Conservation (phyloP, 768 basidiomycete species). For the Galerina sulciceps region DNA sequence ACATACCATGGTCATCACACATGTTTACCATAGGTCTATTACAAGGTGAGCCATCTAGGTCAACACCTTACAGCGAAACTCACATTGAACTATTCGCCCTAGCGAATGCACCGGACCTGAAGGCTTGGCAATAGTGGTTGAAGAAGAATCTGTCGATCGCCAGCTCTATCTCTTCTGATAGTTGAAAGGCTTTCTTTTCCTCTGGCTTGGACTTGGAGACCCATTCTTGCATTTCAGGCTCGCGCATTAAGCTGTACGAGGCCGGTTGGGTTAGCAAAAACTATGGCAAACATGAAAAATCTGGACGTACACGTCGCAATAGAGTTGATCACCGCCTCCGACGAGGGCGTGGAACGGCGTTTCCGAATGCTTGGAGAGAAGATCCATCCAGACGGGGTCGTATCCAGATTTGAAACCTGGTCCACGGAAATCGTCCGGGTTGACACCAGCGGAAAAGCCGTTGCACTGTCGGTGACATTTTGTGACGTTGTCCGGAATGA, state of each 20-base stretch:
- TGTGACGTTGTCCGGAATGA: neutral
- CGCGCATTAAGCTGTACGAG: slow-evolving; percentile 67
- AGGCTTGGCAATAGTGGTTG: slow-evolving; percentile 87
- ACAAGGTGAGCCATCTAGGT: neutral
- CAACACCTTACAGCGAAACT: slow-evolving; percentile 30
- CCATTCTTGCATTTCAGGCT: slow-evolving; percentile 92
- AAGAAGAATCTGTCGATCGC: slow-evolving; percentile 90
- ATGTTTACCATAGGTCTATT: slow-evolving; percentile 85
- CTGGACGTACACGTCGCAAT: slow-evolving; percentile 71
- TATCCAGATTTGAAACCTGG: slow-evolving; percentile 82
- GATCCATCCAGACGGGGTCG: slow-evolving; percentile 92
- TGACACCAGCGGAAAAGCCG: slow-evolving; percentile 88
- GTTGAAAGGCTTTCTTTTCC: slow-evolving; percentile 56
- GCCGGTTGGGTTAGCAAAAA: neutral
- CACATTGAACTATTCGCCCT: slow-evolving; percentile 91
- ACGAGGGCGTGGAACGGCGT: slow-evolving; percentile 89
- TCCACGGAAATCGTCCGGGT: slow-evolving; percentile 83
- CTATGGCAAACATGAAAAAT: neutral
- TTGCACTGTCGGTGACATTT: slow-evolving; percentile 60
- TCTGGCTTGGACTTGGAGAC: slow-evolving; percentile 60
- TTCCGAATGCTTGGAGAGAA: slow-evolving; percentile 81
- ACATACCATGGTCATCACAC: slow-evolving; percentile 84
- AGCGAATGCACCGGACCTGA: slow-evolving; percentile 89
- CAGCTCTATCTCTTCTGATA: slow-evolving; percentile 72
- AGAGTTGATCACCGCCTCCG: slow-evolving; percentile 94